Evolutionary conservation across 192 early-diverging fungal genomes (phyloP), one percentile per base, ranked within the genome.

Genomic region (Coemansia sp.): DNA sequence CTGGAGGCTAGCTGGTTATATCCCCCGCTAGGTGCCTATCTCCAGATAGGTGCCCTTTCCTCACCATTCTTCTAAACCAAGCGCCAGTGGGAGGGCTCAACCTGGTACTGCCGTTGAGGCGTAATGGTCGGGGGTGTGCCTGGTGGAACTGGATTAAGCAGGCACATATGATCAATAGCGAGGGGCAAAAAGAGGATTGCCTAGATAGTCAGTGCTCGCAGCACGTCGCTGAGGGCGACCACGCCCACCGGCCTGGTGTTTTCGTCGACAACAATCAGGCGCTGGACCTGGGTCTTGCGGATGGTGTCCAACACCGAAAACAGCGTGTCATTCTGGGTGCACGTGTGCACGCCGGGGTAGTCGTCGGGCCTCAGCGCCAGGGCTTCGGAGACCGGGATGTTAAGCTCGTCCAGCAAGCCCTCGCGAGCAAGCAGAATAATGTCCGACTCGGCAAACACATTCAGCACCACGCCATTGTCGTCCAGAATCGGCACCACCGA

Each of bases 391-490:
- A 98, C 88, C 8, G 91, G 89, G 30, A 93, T 85, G 60, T 90
- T 85, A 41, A 96, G 80, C 56, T 94, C 86, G 41, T 66, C 77
- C 22, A 79, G 63, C 46, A 73, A 50, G 17, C 71, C 77, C 54
- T 79, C 77, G 29, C 77, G 77, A 8, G 67, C 71, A 41, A 79
- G 67, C 78, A 96, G 86, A 82, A 98, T 87, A 12, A 96, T 90
- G 82, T 98, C 95, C 14, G 90, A 92, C 42, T 93, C 92, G 62
- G 94, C 95, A 81, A 92, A 98, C 27, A 96, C 94, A 66, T 98
- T 93, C 31, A 96, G 56, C 26, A 97, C 92, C 11, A 82, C 66
- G 31, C 84, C 90, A 84, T 73, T 53, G 31, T 92, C 85, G 74
- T 95, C 93, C 11, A 96, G 81, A 55, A 98, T 95, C 1, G 95